A percentile compares a stretch with the other conserved stretches of the same genome.
Evolutionary conservation across 768 basidiomycete species (phyloP).

Genomic region (Vararia minispora): DNA sequence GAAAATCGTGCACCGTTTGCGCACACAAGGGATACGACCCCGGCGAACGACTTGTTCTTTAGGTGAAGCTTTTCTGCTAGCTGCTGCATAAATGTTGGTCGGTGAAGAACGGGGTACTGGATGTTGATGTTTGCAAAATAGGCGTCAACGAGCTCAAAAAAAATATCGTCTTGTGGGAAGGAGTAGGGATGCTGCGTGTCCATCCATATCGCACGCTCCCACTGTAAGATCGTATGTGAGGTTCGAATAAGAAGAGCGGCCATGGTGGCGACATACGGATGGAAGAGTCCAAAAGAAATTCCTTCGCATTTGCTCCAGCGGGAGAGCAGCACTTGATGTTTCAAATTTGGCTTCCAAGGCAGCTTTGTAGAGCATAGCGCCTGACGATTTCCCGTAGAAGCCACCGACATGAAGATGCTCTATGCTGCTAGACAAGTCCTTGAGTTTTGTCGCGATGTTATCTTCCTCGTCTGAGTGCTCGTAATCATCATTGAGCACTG

Average conservation of each 20-base stretch:
- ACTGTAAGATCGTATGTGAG: slow-evolving; percentile 3
- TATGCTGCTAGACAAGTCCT: slow-evolving; percentile 20
- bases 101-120: slow-evolving; percentile 62
- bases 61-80: slow-evolving; percentile 39
- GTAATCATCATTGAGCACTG: slow-evolving; percentile 18
- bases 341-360: slow-evolving; percentile 32
- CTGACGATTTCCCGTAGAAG: slow-evolving; percentile 34
- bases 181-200: too few relatives aligned
- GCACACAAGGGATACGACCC: slow-evolving; percentile 57
- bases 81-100: slow-evolving; percentile 49
- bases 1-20: slow-evolving; percentile 50
- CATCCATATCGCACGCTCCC: slow-evolving; percentile 4
- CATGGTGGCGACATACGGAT: slow-evolving; percentile 24
- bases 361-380: slow-evolving; percentile 29
- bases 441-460: slow-evolving; percentile 21
- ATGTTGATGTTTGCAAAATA: slow-evolving; percentile 54
- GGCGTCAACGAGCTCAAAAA: slow-evolving; percentile 52
- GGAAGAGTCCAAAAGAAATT: slow-evolving; percentile 36
- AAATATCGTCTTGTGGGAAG: too few relatives aligned
- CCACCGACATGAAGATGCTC: too few relatives aligned
- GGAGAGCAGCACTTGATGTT: slow-evolving; percentile 17
- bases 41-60: slow-evolving; percentile 39
- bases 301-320: neutral
- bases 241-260: neutral
- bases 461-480: too few relatives aligned